These are phyloP conservation scores for Komagataea norvegica DNA, from an alignment of 1,139 yeast genomes.

Conservation along the genomic window DNA sequence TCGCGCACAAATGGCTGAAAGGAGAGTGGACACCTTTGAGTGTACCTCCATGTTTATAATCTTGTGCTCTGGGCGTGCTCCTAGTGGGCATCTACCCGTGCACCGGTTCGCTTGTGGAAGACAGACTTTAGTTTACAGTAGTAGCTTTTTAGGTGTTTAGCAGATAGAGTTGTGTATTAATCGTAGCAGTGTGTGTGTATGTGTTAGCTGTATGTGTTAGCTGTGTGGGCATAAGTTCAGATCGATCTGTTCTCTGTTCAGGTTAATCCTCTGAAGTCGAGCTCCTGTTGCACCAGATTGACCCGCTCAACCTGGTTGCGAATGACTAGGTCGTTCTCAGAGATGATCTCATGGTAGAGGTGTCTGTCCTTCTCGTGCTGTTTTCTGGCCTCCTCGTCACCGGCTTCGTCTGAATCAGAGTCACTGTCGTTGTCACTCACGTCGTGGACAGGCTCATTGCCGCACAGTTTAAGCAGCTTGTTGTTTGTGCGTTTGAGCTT, in stretches of 20 bases:
- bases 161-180: slow-evolving; percentile 2
- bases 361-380: slow-evolving; percentile 15
- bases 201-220: too few species aligned
- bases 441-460: slow-evolving; percentile 13
- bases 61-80: slow-evolving; percentile 4
- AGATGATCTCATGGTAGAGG: slow-evolving; percentile 20
- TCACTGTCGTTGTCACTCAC: slow-evolving; percentile 13
- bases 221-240: too few species aligned
- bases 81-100: slow-evolving; percentile 1
- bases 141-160: slow-evolving; percentile 1
- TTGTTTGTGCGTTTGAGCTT: slow-evolving; percentile 20
- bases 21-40: slow-evolving; percentile 10
- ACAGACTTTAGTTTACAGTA: slow-evolving; percentile 4
- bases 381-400: slow-evolving; percentile 17
- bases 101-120: slow-evolving; percentile 19
- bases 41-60: slow-evolving; percentile 13
- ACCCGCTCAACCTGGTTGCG: slow-evolving; percentile 21
- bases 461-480: slow-evolving; percentile 18
- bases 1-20: slow-evolving; percentile 20
- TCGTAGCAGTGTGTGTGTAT: background rate
- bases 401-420: slow-evolving; percentile 11
- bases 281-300: slow-evolving; percentile 21
- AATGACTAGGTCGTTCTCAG: slow-evolving; percentile 22
- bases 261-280: slow-evolving; percentile 19
- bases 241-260: background rate